Conservation (phyloP, 2,329 filamentous ascomycete species). For the Cryphonectria parasitica region DNA sequence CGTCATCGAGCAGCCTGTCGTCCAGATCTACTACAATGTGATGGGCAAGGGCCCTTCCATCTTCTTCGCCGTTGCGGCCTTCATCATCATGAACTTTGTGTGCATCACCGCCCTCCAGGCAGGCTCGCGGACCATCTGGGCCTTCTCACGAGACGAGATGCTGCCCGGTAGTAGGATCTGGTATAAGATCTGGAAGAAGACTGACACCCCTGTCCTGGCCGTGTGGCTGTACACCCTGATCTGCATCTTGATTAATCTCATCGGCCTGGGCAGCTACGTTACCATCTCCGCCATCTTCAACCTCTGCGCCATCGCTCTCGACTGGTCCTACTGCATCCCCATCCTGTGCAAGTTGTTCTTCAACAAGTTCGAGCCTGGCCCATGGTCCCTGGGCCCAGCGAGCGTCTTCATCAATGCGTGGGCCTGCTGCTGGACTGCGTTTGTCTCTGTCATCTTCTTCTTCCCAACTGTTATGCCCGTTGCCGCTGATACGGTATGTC, state of each 20-base stretch:
- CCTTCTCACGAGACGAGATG: conserved; percentile 57
- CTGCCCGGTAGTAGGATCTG: conserved; percentile 51
- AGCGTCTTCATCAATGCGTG: conserved; percentile 49
- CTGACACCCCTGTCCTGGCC: conserved; percentile 55
- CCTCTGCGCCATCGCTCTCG: conserved; percentile 57
- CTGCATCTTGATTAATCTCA: conserved; percentile 62
- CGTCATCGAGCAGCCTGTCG: conserved; percentile 55
- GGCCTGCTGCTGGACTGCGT: conserved; percentile 56
- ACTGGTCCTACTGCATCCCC: conserved; percentile 61
- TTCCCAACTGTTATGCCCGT: conserved; percentile 54
- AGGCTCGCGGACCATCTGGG: conserved; percentile 57
- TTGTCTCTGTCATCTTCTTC: conserved; percentile 58
- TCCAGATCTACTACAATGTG: conserved; percentile 61
- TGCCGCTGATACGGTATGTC: conserved; percentile 47
- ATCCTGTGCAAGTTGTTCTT: conserved; percentile 57
- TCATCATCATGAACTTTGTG: conserved; percentile 62
- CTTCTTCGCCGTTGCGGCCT: conserved; percentile 59
- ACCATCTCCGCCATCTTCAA: conserved; percentile 59
- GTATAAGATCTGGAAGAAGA: conserved; percentile 52
- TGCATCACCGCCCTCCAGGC: conserved; percentile 62
- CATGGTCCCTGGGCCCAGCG: conserved; percentile 53
- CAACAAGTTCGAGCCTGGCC: conserved; percentile 52
- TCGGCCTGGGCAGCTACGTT: conserved; percentile 59
- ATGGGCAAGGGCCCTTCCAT: conserved; percentile 57
- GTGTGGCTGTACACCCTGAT: conserved; percentile 60